Conservation (phyloP, 1,284 basidiomycete genomes). For the Neonothopanus nambi region DNA sequence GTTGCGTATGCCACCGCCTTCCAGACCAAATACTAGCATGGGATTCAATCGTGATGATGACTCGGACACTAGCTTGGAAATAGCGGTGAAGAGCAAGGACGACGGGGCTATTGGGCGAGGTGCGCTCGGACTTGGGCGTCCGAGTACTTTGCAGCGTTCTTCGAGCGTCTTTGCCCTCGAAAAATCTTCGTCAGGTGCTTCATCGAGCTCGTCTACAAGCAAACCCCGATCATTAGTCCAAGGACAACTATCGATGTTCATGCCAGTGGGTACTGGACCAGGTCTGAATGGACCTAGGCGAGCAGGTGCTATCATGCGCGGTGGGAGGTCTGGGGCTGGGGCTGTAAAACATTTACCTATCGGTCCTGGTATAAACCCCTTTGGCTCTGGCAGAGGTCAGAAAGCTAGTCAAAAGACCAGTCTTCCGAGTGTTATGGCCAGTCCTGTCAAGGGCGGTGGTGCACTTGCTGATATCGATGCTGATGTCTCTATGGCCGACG, state of each 20-base stretch:
- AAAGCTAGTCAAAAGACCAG: conserved; percentile 66
- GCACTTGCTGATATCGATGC: conserved; percentile 21
- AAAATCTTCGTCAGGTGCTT: neutral
- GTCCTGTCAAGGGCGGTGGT: conserved; percentile 55
- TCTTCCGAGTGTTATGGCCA: conserved; percentile 57
- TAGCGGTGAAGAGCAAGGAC: neutral
- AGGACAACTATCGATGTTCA: conserved; percentile 10
- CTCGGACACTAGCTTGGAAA: conserved; percentile 6
- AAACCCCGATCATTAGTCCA: neutral
- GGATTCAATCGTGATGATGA: conserved; percentile 11
- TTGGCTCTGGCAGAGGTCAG: conserved; percentile 22
- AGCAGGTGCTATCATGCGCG: conserved; percentile 13
- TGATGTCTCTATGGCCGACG: conserved; percentile 18
- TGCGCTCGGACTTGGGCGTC: conserved; percentile 4
- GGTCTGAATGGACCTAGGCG: conserved; percentile 1
- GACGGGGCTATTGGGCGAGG: neutral
- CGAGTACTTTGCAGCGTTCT: neutral
- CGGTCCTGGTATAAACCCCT: conserved; percentile 1
- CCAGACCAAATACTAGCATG: conserved; percentile 12
- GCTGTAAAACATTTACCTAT: conserved; percentile 5
- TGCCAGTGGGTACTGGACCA: conserved; percentile 6
- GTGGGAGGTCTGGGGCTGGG: conserved; percentile 2
- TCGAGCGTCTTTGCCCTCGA: neutral
- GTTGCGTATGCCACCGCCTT: conserved; percentile 1
- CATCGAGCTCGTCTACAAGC: neutral